Evolutionary conservation across 331 rosid species (phyloP), one percentile per base, ranked within the genome.

Genomic region (Stylosanthes scabra): DNA sequence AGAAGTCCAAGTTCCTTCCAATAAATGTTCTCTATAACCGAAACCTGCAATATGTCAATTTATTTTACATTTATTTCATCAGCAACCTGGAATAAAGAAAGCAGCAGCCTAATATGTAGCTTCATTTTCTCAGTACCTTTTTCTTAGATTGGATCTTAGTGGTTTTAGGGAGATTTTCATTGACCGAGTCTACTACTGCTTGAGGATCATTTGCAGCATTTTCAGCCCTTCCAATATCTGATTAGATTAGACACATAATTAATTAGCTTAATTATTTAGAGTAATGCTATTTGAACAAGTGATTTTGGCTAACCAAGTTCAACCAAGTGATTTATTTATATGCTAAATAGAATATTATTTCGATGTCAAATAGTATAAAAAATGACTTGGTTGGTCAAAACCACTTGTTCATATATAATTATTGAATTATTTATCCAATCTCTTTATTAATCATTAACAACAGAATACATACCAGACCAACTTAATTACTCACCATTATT

Each of bases 1-100:
- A 78, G 82, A 71, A 78, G 52, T 71, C 68, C 96, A 81, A 83
- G 76, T 67, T 89, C 97, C 79, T 86, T 92, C 97, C 97, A 86
- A 63, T 59, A 75, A 9, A 91, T 79, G 58, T 89, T 87, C 67
- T 87, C 85, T 15, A 84, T 50, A 50, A 86, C 14, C 37, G 91
- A 54, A 65, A 81, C 79, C 93, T 91, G 85, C 78, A n/a, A n/a
- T n/a, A 82, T 20, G 46, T 2, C 10, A 69, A 20, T 20, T 0
- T 20, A 20, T 20, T 20, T 20, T 14, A 42, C 25, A 20, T 20
- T 20, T 11, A 72, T 57, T 71, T 28, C 39, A 64, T 55, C 57
- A 47, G 46, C 2, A 39, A 29, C 25, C 25, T 20, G 25, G 9
- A 42, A 31, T 12, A 15, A 39, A 15, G 15, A 0, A 20, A 20